phyloP scores from a whole-genome alignment of 2,329 filamentous ascomycete genomes.

The Calonectria crousiana region DNA sequence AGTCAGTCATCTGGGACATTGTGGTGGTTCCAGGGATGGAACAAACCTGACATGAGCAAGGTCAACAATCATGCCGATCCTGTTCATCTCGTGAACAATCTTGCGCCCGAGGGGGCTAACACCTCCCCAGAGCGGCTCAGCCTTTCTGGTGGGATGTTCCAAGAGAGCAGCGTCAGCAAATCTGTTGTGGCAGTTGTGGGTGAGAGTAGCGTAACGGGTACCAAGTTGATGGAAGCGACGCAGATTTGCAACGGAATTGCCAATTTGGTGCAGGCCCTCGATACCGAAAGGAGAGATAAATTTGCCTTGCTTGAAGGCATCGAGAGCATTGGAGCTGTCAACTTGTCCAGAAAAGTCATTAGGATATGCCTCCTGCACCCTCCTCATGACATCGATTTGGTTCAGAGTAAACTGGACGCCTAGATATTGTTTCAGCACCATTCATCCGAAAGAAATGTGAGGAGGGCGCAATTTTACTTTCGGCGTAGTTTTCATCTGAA shows the following conservation, averaged over 20 bases:
- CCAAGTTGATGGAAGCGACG: conserved; percentile 82
- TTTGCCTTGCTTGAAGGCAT: conserved; percentile 70
- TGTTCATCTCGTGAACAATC: conserved; percentile 90
- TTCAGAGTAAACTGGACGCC: conserved; percentile 76
- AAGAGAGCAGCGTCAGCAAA: conserved; percentile 87
- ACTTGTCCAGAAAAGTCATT: conserved; percentile 75
- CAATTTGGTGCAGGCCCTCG: conserved; percentile 94
- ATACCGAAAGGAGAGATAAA: conserved; percentile 85
- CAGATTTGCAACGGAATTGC: conserved; percentile 82
- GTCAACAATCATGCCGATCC: conserved; percentile 94
- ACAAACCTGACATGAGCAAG: conserved; percentile 74
- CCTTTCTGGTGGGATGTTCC: conserved; percentile 62
- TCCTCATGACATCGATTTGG: conserved; percentile 79
- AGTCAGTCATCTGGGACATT: conserved; percentile 14
- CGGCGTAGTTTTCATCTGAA: conserved; percentile 77
- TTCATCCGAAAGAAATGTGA: background rate
- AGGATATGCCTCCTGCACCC: conserved; percentile 74
- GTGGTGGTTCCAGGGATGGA: too few relatives aligned
- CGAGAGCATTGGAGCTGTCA: conserved; percentile 71
- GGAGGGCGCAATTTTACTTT: conserved; percentile 62
- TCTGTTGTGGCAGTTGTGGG: conserved; percentile 92
- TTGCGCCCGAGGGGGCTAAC: conserved; percentile 77
- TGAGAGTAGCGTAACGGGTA: conserved; percentile 88
- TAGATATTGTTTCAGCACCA: conserved; percentile 39
- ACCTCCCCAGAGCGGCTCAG: conserved; percentile 75